Evolutionary conservation across 2,329 filamentous ascomycete genomes (phyloP), one percentile per base, ranked within the genome.

Genomic region (Raffaelea albimanens): DNA sequence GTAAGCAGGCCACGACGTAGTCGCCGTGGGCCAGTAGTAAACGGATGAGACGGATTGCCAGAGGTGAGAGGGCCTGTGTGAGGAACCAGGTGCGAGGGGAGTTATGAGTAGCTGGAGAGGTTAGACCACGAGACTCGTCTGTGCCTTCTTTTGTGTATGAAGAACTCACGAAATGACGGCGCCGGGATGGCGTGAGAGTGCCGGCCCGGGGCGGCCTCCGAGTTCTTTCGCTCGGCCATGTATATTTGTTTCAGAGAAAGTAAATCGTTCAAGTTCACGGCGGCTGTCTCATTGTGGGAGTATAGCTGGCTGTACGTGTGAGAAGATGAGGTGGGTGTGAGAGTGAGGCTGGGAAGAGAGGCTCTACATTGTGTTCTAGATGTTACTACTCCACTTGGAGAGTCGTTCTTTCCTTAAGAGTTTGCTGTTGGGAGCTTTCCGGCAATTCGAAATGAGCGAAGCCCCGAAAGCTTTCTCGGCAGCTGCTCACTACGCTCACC

Each of bases 51-150:
- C 87, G 84, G 51, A 95, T 85, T 46, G 84, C 84, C 53, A 96
- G 77, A 13, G 91, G 88, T 33, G 88, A 91, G 51, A 91, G 78
- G 31, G 87, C 87, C 50, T 87, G 84, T 11, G 90, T 95, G 55
- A 98, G 71, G 61, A 98, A 82, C 93, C 93, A 97, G 59, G 91
- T 87, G 59, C 91, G 83, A 44, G 90, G 89, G 29, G 78, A 82
- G 60, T 82, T 83, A 63, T 82, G 78, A 20, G 78, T 82, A 52
- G 79, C 76, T n/a, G 29, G 33, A 9, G 3, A n/a, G 22, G 16
- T 20, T 19, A 10, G 22, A n/a, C 11, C 7, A 31, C 10, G 66
- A 57, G 46, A 56, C 22, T 16, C 10, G 22, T 29, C 16, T 22
- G 14, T 18, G 3, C 2, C 4, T 13, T 4, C 41, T 18, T 13